A percentile compares a stretch with the other conserved stretches of the same genome.
These are phyloP conservation scores for Solanum infundibuliforme DNA, from an alignment of 257 asterid genomes.

Conservation along the genomic window DNA sequence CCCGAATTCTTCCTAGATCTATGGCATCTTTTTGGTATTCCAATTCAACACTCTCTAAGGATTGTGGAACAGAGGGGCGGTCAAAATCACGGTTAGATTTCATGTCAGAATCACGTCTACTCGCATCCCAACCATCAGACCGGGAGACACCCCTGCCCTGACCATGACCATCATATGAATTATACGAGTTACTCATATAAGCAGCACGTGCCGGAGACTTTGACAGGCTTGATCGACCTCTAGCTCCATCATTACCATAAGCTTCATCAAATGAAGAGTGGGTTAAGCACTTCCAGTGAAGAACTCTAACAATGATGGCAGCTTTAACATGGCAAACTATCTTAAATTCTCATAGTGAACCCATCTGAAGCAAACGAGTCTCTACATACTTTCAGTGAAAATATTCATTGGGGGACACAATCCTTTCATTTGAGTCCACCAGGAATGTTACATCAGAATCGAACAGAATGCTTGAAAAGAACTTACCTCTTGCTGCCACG, in stretches of 20 bases:
- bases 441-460: constrained; percentile 66
- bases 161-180: constrained; percentile 52
- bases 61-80: constrained; percentile 38
- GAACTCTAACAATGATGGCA: constrained; percentile 63
- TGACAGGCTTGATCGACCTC: constrained; percentile 73
- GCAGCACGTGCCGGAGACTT: constrained; percentile 73
- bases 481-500: constrained; percentile 99
- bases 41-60: constrained; percentile 71
- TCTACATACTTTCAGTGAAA: constrained; percentile 53
- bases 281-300: constrained; percentile 72
- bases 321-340: constrained; percentile 74
- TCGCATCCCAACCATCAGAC: constrained; percentile 62
- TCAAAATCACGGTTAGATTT: constrained; percentile 43
- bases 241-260: constrained; percentile 87
- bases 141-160: constrained; percentile 56
- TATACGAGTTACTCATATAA: constrained; percentile 36
- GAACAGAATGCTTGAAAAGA: constrained; percentile 75
- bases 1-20: constrained; percentile 82
- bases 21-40: constrained; percentile 64
- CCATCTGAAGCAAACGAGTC: constrained; percentile 62
- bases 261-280: constrained; percentile 96
- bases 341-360: constrained; percentile 55
- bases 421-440: constrained; percentile 79
- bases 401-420: constrained; percentile 34
- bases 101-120: constrained; percentile 45